phyloP scores from a whole-genome alignment of 352 stramenopile genomes.

The Phytopythium mirpurense region DNA sequence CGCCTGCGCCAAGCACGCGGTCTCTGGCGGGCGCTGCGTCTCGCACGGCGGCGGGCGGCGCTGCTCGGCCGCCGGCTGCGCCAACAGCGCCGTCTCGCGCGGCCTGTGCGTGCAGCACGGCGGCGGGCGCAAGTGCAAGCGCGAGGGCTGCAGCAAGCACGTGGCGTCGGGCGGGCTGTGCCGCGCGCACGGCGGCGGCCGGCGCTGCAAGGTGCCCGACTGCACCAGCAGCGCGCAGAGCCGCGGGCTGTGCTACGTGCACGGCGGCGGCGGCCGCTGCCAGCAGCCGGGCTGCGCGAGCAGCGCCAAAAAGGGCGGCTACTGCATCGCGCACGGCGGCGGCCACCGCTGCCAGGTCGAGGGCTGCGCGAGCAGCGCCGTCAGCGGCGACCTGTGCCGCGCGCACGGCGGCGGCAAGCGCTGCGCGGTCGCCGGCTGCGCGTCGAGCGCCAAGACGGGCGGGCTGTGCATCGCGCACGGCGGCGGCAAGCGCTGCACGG shows the following conservation, averaged over 20 bases:
- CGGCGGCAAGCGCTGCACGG: slow-evolving; percentile 74
- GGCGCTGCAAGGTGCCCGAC: slow-evolving; percentile 70
- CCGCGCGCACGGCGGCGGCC: slow-evolving; percentile 69
- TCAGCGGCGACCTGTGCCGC: slow-evolving; percentile 73
- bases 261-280: slow-evolving; percentile 73
- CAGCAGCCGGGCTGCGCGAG: slow-evolving; percentile 68
- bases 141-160: slow-evolving; percentile 65
- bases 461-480: slow-evolving; percentile 80
- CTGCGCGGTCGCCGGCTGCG: slow-evolving; percentile 64
- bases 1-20: slow-evolving; percentile 62
- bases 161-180: slow-evolving; percentile 75
- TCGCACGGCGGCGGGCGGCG: slow-evolving; percentile 54
- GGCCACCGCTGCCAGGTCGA: slow-evolving; percentile 72
- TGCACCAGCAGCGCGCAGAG: slow-evolving; percentile 81
- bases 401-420: slow-evolving; percentile 77
- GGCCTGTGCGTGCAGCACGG: slow-evolving; percentile 66
- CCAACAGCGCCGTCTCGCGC: slow-evolving; percentile 45
- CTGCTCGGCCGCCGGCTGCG: slow-evolving; percentile 30
- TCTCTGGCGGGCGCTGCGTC: slow-evolving; percentile 58
- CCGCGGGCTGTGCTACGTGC: slow-evolving; percentile 78
- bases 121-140: slow-evolving; percentile 65
- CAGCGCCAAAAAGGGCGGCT: slow-evolving; percentile 82
- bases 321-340: slow-evolving; percentile 81
- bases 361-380: slow-evolving; percentile 71
- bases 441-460: slow-evolving; percentile 80